Evolutionary conservation across 805 yeast genomes (phyloP).

Genomic region (Isabelozyma rhagii): DNA sequence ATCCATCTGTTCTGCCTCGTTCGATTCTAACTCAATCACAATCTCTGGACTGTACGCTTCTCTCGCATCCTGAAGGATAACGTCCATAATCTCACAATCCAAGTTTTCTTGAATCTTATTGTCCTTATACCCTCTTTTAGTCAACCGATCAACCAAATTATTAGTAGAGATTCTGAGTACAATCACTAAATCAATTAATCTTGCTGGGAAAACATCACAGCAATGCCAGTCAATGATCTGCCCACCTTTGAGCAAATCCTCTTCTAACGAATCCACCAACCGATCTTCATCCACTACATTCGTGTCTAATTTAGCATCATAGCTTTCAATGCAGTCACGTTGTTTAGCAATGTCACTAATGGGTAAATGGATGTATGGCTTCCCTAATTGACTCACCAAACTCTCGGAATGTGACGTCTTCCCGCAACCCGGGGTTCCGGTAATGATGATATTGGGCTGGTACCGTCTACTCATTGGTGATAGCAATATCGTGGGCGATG

Average conservation of each 20-base stretch:
- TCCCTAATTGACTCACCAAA: slow-evolving; percentile 48
- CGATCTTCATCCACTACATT: slow-evolving; percentile 91
- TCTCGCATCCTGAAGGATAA: slow-evolving; percentile 79
- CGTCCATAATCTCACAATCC: slow-evolving; percentile 97
- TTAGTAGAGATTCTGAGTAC: slow-evolving; percentile 80
- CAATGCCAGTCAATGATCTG: slow-evolving; percentile 96
- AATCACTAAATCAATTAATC: slow-evolving; percentile 86
- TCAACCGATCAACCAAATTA: slow-evolving; percentile 69
- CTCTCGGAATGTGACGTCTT: slow-evolving; percentile 73
- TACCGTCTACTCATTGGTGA: slow-evolving; percentile 28
- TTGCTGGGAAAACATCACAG: slow-evolving; percentile 91
- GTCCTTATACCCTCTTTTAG: slow-evolving; percentile 73
- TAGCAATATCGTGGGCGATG: neutral
- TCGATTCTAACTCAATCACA: slow-evolving; percentile 76
- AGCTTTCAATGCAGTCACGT: slow-evolving; percentile 73
- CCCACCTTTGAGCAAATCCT: slow-evolving; percentile 79
- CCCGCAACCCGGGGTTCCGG: slow-evolving; percentile 96
- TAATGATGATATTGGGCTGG: slow-evolving; percentile 76
- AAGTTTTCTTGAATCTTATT: slow-evolving; percentile 84
- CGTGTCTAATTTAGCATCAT: slow-evolving; percentile 80
- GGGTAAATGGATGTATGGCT: slow-evolving; percentile 51
- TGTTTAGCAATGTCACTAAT: slow-evolving; percentile 82
- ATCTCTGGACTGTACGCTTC: slow-evolving; percentile 78
- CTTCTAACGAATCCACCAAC: slow-evolving; percentile 76
- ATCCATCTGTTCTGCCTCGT: slow-evolving; percentile 73